These are phyloP conservation scores for Ophiostoma perfectum DNA, from an alignment of 2,329 filamentous ascomycete genomes.

Conservation along the genomic window DNA sequence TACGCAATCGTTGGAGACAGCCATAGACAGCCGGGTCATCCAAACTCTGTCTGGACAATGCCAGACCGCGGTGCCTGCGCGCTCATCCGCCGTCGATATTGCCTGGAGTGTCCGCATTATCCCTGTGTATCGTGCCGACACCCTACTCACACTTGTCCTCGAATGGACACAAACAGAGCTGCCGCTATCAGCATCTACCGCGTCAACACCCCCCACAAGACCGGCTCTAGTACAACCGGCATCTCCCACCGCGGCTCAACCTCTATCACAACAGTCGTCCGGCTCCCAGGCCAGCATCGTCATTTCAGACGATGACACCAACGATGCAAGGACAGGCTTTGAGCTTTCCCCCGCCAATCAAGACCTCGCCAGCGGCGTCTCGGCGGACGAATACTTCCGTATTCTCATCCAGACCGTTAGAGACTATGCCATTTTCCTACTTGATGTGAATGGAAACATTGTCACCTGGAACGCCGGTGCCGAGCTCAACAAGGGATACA, in stretches of 20 bases:
- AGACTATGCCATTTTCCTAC: constrained; percentile 59
- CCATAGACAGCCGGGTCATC: background rate
- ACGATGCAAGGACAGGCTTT: background rate
- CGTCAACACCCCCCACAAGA: background rate
- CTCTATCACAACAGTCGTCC: background rate
- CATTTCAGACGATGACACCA: background rate
- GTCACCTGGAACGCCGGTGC: constrained; percentile 55
- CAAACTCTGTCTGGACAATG: background rate
- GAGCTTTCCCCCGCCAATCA: background rate
- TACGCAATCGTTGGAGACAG: background rate
- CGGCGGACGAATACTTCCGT: constrained; percentile 47
- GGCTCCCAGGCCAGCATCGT: background rate
- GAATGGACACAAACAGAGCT: background rate
- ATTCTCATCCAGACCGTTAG: constrained; percentile 57
- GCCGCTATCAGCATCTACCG: background rate
- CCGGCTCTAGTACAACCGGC: background rate
- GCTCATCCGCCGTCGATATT: background rate
- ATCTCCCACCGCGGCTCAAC: background rate
- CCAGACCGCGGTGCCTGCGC: background rate
- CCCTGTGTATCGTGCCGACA: background rate
- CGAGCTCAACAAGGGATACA: constrained; percentile 52
- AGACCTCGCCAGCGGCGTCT: constrained; percentile 8
- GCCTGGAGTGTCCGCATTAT: background rate
- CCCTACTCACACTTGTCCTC: background rate
- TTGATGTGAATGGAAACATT: constrained; percentile 51